Conservation (phyloP, 2,329 filamentous ascomycete genomes). For the Aspergillus japonicus region DNA sequence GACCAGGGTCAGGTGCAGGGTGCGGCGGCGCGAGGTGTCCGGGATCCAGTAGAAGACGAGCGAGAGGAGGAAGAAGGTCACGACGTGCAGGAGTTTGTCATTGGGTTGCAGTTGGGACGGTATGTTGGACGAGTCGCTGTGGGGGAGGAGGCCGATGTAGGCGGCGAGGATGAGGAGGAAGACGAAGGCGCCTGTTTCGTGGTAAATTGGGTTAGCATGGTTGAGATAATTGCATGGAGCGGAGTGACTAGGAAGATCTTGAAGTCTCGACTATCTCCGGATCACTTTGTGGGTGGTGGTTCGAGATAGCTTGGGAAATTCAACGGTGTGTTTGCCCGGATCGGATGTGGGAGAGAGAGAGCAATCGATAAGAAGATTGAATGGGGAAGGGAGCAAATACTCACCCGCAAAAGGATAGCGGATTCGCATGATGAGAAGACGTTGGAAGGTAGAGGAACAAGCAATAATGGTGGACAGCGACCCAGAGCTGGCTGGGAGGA, state of each 20-base stretch:
- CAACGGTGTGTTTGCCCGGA: neutral
- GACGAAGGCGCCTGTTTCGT: constrained; percentile 59
- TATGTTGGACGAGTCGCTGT: constrained; percentile 37
- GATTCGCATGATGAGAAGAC: constrained; percentile 66
- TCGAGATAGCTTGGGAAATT: neutral
- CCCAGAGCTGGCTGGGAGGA: neutral
- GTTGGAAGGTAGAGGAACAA: constrained; percentile 16
- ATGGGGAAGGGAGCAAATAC: constrained; percentile 29
- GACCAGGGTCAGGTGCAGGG: constrained; percentile 76
- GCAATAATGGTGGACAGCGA: neutral
- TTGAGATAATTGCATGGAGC: constrained; percentile 16
- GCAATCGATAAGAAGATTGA: neutral
- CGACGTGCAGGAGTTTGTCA: constrained; percentile 84
- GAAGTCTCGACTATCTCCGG: neutral
- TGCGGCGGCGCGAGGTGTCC: constrained; percentile 83
- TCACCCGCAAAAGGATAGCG: constrained; percentile 83
- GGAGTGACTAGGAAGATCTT: neutral
- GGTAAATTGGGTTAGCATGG: neutral
- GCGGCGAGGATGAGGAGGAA: constrained; percentile 71
- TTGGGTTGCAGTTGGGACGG: constrained; percentile 62
- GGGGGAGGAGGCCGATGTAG: constrained; percentile 72
- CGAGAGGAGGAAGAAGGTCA: constrained; percentile 89
- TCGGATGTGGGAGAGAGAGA: neutral
- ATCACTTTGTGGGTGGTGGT: neutral
- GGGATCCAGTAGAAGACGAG: constrained; percentile 91